Conservation (phyloP, 2,329 filamentous ascomycete genomes). For the Exophiala xenobiotica region DNA sequence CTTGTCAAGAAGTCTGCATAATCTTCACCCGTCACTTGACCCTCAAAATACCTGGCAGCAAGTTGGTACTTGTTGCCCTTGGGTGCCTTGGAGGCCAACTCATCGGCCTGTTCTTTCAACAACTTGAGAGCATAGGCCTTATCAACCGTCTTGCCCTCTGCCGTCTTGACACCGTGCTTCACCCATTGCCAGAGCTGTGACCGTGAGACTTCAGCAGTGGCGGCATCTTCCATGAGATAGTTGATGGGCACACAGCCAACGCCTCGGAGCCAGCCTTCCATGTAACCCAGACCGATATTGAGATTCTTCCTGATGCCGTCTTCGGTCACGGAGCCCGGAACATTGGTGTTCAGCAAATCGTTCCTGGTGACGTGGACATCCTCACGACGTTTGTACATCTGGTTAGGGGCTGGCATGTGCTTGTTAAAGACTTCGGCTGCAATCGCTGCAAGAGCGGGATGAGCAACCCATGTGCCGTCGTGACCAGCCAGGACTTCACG, state of each 20-base stretch:
- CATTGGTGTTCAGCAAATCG: constrained; percentile 97
- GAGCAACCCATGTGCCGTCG: constrained; percentile 96
- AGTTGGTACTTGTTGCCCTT: constrained; percentile 90
- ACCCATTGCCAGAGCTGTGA: constrained; percentile 98
- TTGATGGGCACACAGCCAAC: constrained; percentile 97
- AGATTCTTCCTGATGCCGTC: constrained; percentile 96
- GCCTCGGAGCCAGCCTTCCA: constrained; percentile 96
- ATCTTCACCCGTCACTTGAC: constrained; percentile 93
- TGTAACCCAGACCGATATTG: constrained; percentile 93
- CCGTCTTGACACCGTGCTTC: constrained; percentile 68
- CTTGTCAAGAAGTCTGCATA: constrained; percentile 94
- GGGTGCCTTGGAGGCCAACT: constrained; percentile 69
- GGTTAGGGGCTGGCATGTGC: constrained; percentile 98
- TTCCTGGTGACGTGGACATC: constrained; percentile 83
- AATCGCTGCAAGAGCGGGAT: constrained; percentile 85
- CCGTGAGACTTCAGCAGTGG: constrained; percentile 92
- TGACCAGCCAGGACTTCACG: constrained; percentile 93
- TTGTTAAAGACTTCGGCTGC: constrained; percentile 94
- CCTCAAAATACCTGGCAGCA: constrained; percentile 87
- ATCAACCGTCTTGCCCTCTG: constrained; percentile 88
- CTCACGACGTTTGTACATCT: constrained; percentile 85
- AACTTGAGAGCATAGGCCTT: constrained; percentile 86
- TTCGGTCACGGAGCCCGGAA: constrained; percentile 87
- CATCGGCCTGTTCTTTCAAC: constrained; percentile 79
- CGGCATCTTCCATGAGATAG: constrained; percentile 97